Conservation (phyloP, 139 green algal species). For the Edaphochlamys debaryana region DNA sequence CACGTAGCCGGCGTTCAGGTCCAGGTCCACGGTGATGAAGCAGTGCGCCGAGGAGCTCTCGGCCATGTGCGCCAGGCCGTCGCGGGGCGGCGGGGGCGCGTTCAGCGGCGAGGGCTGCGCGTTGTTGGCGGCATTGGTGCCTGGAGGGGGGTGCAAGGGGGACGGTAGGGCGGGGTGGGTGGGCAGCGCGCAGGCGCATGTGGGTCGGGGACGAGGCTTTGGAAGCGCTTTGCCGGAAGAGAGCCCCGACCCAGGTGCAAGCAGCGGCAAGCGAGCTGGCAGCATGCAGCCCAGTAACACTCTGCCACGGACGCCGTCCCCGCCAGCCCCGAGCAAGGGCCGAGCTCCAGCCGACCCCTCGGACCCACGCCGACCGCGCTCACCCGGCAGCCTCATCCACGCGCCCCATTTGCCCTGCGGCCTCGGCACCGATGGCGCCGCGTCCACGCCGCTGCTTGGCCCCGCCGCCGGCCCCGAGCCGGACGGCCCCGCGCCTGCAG, state of each 20-base stretch:
- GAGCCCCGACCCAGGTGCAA: no score
- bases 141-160: neutral
- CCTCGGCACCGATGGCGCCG: neutral
- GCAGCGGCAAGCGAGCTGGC: no score
- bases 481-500: no score
- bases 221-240: no score
- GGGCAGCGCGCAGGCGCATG: no score
- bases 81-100: conserved; percentile 41
- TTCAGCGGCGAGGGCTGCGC: neutral
- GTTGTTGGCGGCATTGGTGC: conserved; percentile 29
- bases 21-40: conserved; percentile 72
- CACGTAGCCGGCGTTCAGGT: conserved; percentile 64
- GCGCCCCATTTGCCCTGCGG: conserved; percentile 56
- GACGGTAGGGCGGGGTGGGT: no score
- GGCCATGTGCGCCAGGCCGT: conserved; percentile 48
- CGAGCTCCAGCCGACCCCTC: no score
- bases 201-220: no score
- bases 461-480: neutral
- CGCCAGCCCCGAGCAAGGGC: no score
- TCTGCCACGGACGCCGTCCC: no score
- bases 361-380: no score
- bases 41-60: conserved; percentile 64
- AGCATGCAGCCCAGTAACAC: no score
- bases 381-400: conserved; percentile 60
- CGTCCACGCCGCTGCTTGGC: conserved; percentile 6